Evolutionary conservation across 2,329 filamentous ascomycete species (phyloP), one percentile per base, ranked within the genome.

Genomic region (Madurella mycetomatis): DNA sequence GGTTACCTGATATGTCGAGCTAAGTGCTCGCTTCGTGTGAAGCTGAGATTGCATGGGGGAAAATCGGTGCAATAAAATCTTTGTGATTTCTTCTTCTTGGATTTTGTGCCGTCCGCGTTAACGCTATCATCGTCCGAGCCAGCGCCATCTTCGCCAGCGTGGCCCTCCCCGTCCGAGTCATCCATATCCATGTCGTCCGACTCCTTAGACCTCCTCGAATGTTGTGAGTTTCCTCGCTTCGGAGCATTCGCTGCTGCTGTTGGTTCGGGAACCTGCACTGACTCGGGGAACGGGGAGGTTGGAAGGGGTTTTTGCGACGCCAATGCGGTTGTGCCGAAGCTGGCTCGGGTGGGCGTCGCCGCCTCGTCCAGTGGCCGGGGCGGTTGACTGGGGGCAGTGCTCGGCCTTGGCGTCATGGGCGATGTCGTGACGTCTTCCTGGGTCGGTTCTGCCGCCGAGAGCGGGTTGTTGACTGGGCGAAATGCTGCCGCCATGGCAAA

Each of bases 51-150:
- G 72, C 94, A 99, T 4, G 92, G 92, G 25, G 92, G 92, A 64
- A 90, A 97, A 32, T 96, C 91, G 4, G 88, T 95, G 73, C 94
- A 99, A 72, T 92, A 96, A 72, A 99, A 99, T 44, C 90, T 84
- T 70, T 96, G 91, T 0, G 91, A 90, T 72, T 96, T 96, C 75
- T 96, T 96, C 81, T 96, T 97, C 74, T 95, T 95, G 49, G 88
- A 87, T 58, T 86, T 82, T n/a, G 78, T 76, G 41, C 83, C 76
- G 66, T 87, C 84, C 11, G 79, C 83, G 53, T 80, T 80, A 18
- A 85, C 77, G 62, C 80, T 84, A 39, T 82, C 86, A 47, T 81
- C 81, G 57, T 90, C 88, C 12, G 87, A 88, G 32, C 70, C 78
- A 19, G 69, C 77, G 16, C 70, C 76, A 40, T 80, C 80, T 12